Evolutionary conservation across 176 grass and related monocot species (phyloP).

Genomic region (Hyparrhenia diplandra): DNA sequence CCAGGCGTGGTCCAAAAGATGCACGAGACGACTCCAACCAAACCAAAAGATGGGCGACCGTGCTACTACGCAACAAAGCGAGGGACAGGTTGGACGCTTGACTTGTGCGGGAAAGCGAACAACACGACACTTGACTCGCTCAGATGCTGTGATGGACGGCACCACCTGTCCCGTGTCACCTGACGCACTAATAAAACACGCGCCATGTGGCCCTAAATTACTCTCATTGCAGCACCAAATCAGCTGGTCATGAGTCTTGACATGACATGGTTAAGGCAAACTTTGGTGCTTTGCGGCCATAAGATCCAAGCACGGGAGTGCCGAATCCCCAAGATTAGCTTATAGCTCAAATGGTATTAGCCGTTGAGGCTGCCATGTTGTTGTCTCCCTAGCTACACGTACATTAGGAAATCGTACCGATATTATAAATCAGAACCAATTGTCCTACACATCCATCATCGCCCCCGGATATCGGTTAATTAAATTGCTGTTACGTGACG

Average conservation of each 20-base stretch:
- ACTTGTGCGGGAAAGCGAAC: not conserved
- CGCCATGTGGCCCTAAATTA: constrained; percentile 10
- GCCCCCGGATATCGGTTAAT: not conserved
- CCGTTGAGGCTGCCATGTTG: not conserved
- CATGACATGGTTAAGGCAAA: not conserved
- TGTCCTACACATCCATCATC: not conserved
- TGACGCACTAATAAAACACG: not conserved
- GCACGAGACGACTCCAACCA: not conserved
- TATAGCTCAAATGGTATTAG: not conserved
- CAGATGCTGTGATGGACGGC: constrained; percentile 7
- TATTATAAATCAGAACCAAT: not conserved
- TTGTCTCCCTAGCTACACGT: constrained; percentile 7
- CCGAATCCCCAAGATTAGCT: constrained; percentile 21
- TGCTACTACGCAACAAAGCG: constrained; percentile 13
- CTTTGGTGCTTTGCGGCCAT: not conserved
- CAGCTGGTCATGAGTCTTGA: not conserved
- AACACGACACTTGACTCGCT: constrained; percentile 38
- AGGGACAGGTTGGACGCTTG: constrained; percentile 19
- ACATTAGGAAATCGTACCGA: not conserved
- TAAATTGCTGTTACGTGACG: not conserved
- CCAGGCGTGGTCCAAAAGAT: constrained; percentile 33
- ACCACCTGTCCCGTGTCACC: not conserved
- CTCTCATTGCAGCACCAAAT: not conserved
- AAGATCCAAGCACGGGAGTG: constrained; percentile 26
- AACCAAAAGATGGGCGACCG: constrained; percentile 1